phyloP scores from a whole-genome alignment of 2,329 filamentous ascomycete genomes.

The Trichoderma aggressivum region DNA sequence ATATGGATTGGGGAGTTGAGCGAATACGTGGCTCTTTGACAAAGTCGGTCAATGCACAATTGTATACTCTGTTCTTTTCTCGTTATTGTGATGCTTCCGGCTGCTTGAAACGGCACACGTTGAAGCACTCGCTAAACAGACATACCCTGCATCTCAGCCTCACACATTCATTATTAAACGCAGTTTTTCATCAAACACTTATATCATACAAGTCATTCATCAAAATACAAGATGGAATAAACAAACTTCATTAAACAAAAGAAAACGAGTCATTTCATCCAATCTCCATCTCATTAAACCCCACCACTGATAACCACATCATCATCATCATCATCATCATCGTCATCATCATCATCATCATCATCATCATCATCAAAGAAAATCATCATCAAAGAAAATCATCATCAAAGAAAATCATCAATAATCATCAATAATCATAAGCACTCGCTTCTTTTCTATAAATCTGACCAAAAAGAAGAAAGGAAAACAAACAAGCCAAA shows the following conservation, averaged over 20 bases:
- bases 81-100: background rate
- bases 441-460: constrained; percentile 11
- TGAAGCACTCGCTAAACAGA: background rate
- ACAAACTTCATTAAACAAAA: background rate
- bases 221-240: background rate
- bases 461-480: background rate
- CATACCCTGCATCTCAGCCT: background rate
- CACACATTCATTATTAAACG: background rate
- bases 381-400: background rate
- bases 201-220: background rate
- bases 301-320: no score
- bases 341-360: no score
- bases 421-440: background rate
- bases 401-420: background rate
- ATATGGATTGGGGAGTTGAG: background rate
- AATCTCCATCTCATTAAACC: background rate
- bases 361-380: background rate
- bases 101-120: background rate
- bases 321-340: no score
- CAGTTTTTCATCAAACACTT: background rate
- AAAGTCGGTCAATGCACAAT: background rate
- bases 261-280: background rate
- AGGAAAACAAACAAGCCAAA: background rate
- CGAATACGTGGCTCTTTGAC: background rate
- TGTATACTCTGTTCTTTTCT: background rate